phyloP scores from a whole-genome alignment of 2,329 filamentous ascomycete species.

The Penicillium sp. region DNA sequence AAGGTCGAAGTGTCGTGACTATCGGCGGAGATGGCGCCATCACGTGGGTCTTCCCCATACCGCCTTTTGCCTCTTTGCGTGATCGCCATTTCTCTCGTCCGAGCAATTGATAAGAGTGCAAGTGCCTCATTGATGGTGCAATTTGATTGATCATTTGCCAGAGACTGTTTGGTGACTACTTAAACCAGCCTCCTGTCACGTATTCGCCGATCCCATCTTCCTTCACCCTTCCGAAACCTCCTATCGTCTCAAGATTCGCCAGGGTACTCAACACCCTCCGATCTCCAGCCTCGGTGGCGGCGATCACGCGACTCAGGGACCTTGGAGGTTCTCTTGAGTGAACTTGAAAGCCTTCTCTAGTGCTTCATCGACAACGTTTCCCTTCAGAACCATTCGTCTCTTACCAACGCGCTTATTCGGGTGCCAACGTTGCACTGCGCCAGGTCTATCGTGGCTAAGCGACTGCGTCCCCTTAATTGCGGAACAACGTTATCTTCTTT shows the following conservation, averaged over 20 bases:
- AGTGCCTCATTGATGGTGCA: too few species aligned
- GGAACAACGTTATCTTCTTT: neutral
- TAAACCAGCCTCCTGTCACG: too few species aligned
- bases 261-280: conserved; percentile 9
- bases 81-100: conserved; percentile 13
- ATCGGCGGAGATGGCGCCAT: conserved; percentile 18
- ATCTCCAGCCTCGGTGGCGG: conserved; percentile 2
- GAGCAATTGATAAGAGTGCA: too few species aligned
- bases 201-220: neutral
- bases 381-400: neutral
- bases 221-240: neutral
- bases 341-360: too few species aligned
- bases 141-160: conserved; percentile 2
- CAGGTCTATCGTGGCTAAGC: neutral
- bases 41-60: conserved; percentile 8
- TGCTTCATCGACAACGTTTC: too few species aligned
- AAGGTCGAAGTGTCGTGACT: conserved; percentile 5
- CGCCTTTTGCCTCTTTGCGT: conserved; percentile 11
- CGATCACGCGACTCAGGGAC: neutral
- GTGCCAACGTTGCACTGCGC: neutral
- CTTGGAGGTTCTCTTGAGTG: neutral
- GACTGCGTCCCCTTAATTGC: neutral
- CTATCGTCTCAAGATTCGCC: conserved; percentile 2
- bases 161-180: too few species aligned
- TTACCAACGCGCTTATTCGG: neutral